Base-by-base conservation (phyloP, 2,329 filamentous ascomycete species). In the Pseudogymnoascus sp. region DNA sequence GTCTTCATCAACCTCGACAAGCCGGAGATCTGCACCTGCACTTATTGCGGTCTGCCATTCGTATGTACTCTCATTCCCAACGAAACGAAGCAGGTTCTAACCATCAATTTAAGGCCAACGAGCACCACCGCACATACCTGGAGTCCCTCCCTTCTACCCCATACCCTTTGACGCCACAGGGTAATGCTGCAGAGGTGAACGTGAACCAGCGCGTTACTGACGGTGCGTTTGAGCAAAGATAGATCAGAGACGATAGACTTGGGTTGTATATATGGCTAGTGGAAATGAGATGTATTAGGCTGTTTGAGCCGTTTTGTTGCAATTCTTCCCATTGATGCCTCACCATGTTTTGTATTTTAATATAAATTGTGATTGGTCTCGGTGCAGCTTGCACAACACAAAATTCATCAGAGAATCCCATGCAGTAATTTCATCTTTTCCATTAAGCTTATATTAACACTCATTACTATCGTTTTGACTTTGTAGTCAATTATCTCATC, bases 1-100 rank as follows among this genome's bases (percentile, higher is more conserved):
- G 88, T 99, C 77, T 99, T 92, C 75, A 99, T 99, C 84, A 99
- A 99, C 78, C 87, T 89, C 68, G 94, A 99, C 78, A 97, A 97
- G 82, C 90, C 94, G 45, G 87, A 97, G 80, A 96, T 99, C 71
- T 85, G 85, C 76, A 80, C 81, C 74, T 99, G 94, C 81, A 87
- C 83, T 72, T 99, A 99, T 80, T 99, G 94, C 74, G 94, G 94
- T 60, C 75, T 94, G 68, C 94, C 94, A 69, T 99, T 87, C 74
- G 94, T 97, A 83, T 74, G 92, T 77, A 61, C 37, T 35, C 18
- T 27, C 15, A 35, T 55, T 25, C 37, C 15, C 12, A 58, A 12
- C n/a, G 21, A 18, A 31, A 13, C 9, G 29, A 18, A n/a, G 59
- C 13, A 10, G 18, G 5, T n/a, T 33, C 42, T 62, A 55, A 42